Evolutionary conservation across 352 stramenopile species (phyloP), one percentile per base, ranked within the genome.

Genomic region (Globisporangium iwayamae): DNA sequence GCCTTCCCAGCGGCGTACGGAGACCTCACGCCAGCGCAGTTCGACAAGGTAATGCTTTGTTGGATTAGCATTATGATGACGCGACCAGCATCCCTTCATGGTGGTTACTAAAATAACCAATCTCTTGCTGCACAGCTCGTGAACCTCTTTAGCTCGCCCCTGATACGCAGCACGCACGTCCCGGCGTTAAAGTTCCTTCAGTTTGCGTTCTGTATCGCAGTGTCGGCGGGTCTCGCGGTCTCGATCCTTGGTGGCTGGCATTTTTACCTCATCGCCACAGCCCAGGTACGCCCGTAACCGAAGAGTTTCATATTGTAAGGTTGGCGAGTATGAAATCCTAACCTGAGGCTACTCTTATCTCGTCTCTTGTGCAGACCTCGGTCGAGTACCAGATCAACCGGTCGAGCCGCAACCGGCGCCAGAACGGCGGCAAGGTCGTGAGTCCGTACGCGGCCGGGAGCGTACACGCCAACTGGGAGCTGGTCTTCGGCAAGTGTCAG

Each of bases 341-440:
- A 39, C 10, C 25, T 22, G 3, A 39, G 0, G 13, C 36, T 50
- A 45, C n/a, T 53, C 4, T 34, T 20, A 36, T 50, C 14, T 28
- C 60, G 18, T 36, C 32, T 36, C 7, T 36, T 70, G 39, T 68
- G 32, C 67, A 94, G 85, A 93, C 85, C 1, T 91, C 85, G 9
- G 78, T 94, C 6, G 85, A 94, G 61, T 68, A 85, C 58, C 85
- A 93, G 50, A 90, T 94, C 64, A 94, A 93, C 63, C 78, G 85
- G 2, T 87, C 76, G 18, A 68, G 70, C 13, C 70, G 74, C 41
- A 82, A 79, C 38, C 75, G 76, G 18, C 73, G 77, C 36, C 72
- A 78, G 36, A 71, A 87, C 53, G 74, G 73, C 16, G 79, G 79
- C 39, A 78, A 79, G 67, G 68, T 73, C 9, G 56, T 86, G 20